A percentile compares a stretch with the other conserved stretches of the same genome.
These are phyloP conservation scores for Clavispora phyllophila DNA, from an alignment of 805 yeast genomes.

Conservation along the genomic window DNA sequence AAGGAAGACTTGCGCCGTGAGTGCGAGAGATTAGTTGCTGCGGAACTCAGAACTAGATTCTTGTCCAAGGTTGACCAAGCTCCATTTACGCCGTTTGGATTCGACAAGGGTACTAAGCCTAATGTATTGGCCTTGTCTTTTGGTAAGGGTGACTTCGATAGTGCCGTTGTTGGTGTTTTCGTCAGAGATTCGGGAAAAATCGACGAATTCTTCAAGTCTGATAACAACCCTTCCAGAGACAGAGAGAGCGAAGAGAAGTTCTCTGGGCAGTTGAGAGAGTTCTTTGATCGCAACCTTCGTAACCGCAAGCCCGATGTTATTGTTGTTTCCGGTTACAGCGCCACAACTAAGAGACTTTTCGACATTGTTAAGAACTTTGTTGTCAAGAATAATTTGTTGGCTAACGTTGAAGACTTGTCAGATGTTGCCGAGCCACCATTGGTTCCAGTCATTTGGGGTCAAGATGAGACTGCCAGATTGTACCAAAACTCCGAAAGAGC, in stretches of 20 bases:
- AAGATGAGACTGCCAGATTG: constrained; percentile 88
- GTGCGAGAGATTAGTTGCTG: constrained; percentile 66
- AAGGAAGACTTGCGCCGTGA: constrained; percentile 76
- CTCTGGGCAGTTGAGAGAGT: constrained; percentile 60
- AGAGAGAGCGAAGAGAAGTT: constrained; percentile 40
- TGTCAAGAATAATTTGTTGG: constrained; percentile 48
- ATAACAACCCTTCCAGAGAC: constrained; percentile 56
- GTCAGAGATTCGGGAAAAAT: constrained; percentile 79
- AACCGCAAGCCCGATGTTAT: constrained; percentile 72
- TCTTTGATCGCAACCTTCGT: constrained; percentile 57
- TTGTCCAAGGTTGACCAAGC: constrained; percentile 82
- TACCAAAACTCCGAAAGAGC: constrained; percentile 80
- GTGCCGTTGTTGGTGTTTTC: constrained; percentile 80
- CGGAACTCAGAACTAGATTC: constrained; percentile 66
- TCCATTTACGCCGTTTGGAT: constrained; percentile 79
- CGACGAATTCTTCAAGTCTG: constrained; percentile 72
- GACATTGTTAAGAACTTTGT: constrained; percentile 54
- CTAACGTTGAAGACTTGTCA: constrained; percentile 43
- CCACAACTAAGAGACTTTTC: constrained; percentile 58
- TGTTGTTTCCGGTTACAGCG: constrained; percentile 84
- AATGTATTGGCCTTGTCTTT: constrained; percentile 75
- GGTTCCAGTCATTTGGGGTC: constrained; percentile 72
- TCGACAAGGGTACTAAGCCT: constrained; percentile 76
- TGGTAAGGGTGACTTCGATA: constrained; percentile 81
- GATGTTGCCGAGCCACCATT: constrained; percentile 45